Conservation (phyloP, 768 basidiomycete genomes). For the Cubamyces lactineus region DNA sequence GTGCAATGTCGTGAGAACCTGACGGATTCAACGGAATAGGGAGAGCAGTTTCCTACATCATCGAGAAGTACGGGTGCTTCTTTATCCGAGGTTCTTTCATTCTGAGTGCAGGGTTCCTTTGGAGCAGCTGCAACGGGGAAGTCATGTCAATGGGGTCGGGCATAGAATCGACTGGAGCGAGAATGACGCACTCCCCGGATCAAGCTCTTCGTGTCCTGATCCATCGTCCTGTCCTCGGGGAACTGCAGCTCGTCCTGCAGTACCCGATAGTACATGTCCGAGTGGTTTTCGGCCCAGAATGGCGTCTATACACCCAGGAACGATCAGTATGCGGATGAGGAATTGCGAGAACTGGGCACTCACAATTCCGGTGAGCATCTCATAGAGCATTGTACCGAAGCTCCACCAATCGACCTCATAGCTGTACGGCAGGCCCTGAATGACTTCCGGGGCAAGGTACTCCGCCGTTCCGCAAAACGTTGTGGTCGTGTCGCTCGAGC, state of each 20-base stretch:
- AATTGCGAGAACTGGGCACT: constrained; percentile 38
- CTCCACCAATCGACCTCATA: constrained; percentile 99
- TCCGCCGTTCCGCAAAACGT: constrained; percentile 98
- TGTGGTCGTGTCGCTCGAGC: constrained; percentile 64
- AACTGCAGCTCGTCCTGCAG: constrained; percentile 89
- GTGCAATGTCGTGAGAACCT: constrained; percentile 21
- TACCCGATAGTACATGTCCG: constrained; percentile 93
- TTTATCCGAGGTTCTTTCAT: constrained; percentile 95
- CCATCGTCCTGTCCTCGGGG: constrained; percentile 90
- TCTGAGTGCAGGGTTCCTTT: constrained; percentile 88
- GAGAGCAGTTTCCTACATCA: constrained; percentile 64
- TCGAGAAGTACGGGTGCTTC: constrained; percentile 91
- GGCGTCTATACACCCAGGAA: constrained; percentile 62
- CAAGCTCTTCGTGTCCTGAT: constrained; percentile 93
- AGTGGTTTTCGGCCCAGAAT: constrained; percentile 90
- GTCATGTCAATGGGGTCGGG: constrained; percentile 1
- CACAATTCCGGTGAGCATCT: constrained; percentile 96
- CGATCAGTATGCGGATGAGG: constrained; percentile 7
- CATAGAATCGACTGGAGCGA: constrained; percentile 1
- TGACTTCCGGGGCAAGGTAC: constrained; percentile 96
- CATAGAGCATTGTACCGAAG: constrained; percentile 96
- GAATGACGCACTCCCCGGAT: constrained; percentile 80
- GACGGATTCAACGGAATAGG: constrained; percentile 16
- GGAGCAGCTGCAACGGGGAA: constrained; percentile 65
- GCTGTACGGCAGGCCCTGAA: constrained; percentile 86